A percentile compares a stretch with the other conserved stretches of the same genome.
These are phyloP conservation scores for Phanerochaete sordida DNA, from an alignment of 768 basidiomycete species.

Conservation along the genomic window DNA sequence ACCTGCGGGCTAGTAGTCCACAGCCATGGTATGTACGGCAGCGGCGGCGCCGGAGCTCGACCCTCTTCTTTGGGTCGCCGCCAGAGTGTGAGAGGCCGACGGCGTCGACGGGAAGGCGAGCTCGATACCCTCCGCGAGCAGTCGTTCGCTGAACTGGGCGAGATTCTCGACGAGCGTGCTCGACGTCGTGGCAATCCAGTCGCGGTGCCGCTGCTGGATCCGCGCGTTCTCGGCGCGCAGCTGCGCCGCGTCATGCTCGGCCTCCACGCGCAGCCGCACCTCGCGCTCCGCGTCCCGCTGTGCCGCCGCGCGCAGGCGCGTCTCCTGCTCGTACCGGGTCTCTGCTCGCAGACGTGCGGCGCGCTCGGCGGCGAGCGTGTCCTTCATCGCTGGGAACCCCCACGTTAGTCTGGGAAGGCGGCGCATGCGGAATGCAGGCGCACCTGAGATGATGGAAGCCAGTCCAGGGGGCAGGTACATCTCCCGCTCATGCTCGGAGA, in stretches of 20 bases:
- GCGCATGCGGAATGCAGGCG: neutral
- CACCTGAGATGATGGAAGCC: neutral
- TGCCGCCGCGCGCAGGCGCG: conserved; percentile 27
- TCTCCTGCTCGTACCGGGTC: conserved; percentile 28
- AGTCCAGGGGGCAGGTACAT: conserved; percentile 33
- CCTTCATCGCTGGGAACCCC: conserved; percentile 29
- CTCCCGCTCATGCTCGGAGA: neutral
- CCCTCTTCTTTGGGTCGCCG: neutral
- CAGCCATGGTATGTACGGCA: neutral
- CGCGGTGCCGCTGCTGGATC: neutral
- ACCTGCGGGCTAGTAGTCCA: neutral
- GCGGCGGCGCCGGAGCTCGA: neutral
- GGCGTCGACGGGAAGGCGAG: neutral
- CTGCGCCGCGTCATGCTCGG: conserved; percentile 16
- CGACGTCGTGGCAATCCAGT: neutral
- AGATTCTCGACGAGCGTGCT: conserved; percentile 11
- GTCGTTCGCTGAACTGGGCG: neutral
- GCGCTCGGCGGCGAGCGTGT: conserved; percentile 27
- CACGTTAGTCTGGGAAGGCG: neutral
- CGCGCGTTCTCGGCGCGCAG: conserved; percentile 13
- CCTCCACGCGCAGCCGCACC: conserved; percentile 12
- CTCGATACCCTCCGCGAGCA: neutral
- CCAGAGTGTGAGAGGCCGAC: neutral
- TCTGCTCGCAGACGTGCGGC: conserved; percentile 33
- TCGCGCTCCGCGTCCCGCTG: conserved; percentile 23